Percentiles rank a stretch among this genome's conserved stretches.
Conservation (phyloP, 208 protist species). For the Angomonas ambiguus region DNA sequence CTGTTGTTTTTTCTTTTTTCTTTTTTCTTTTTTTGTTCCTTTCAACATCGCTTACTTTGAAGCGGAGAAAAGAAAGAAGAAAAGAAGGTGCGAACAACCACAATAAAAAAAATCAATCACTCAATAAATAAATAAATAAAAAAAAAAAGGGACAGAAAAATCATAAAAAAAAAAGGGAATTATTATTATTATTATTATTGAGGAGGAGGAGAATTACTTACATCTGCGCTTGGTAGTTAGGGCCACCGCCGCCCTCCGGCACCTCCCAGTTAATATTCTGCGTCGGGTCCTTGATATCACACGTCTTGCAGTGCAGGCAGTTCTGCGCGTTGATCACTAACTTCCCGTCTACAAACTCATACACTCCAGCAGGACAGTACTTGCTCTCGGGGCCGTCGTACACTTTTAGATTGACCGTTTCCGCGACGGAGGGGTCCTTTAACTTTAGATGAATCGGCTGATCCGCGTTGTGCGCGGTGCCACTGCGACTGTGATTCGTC, state of each 20-base stretch:
- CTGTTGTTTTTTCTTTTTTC: slow-evolving; percentile 3
- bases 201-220: too few species aligned
- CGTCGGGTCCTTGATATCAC: slow-evolving; percentile 97
- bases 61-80: not conserved
- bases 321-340: slow-evolving; percentile 98
- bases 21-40: slow-evolving; percentile 18
- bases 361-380: slow-evolving; percentile 97
- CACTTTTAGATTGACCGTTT: slow-evolving; percentile 78
- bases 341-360: slow-evolving; percentile 89
- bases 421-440: slow-evolving; percentile 59
- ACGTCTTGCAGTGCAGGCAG: slow-evolving; percentile 99
- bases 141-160: slow-evolving; percentile 16
- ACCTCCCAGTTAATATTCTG: slow-evolving; percentile 97
- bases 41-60: not conserved
- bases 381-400: slow-evolving; percentile 92
- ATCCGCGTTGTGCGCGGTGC: slow-evolving; percentile 96
- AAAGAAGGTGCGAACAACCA: not conserved
- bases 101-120: not conserved
- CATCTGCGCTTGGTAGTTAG: slow-evolving; percentile 84
- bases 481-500: slow-evolving; percentile 92
- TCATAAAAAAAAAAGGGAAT: slow-evolving; percentile 11
- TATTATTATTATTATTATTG: not conserved
- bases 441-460: slow-evolving; percentile 94
- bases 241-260: slow-evolving; percentile 91
- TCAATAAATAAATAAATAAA: not conserved